These are phyloP conservation scores for Phytophthora constricta DNA, from an alignment of 352 stramenopile genomes.

Conservation along the genomic window DNA sequence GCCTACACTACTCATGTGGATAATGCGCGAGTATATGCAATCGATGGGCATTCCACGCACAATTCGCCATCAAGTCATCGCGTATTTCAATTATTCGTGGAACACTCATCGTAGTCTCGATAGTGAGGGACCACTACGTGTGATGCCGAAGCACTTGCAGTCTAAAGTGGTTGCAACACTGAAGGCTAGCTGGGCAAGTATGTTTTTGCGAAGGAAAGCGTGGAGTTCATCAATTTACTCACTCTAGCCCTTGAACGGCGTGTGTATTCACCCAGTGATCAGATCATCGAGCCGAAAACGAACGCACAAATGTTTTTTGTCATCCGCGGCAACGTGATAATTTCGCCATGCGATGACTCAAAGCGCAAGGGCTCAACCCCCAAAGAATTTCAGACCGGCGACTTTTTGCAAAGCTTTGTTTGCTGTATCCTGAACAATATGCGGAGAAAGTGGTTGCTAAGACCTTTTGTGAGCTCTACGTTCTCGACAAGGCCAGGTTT, in stretches of 20 bases:
- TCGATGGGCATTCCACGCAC: conserved; percentile 53
- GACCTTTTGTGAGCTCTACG: conserved; percentile 78
- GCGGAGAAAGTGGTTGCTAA: conserved; percentile 68
- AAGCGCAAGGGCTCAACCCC: too few relatives aligned
- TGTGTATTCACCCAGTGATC: too few relatives aligned
- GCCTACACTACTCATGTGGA: conserved; percentile 61
- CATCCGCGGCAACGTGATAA: too few relatives aligned
- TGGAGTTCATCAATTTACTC: too few relatives aligned
- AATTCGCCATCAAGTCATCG: conserved; percentile 14
- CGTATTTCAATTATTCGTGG: conserved; percentile 45
- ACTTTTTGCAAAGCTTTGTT: conserved; percentile 65
- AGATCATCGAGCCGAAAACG: too few relatives aligned
- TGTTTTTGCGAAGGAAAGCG: too few relatives aligned
- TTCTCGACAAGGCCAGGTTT: conserved; percentile 62
- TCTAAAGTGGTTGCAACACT: conserved; percentile 58
- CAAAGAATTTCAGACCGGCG: conserved; percentile 57
- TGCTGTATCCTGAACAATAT: conserved; percentile 54
- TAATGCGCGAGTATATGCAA: conserved; percentile 71
- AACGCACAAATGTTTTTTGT: too few relatives aligned
- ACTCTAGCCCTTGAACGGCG: too few relatives aligned
- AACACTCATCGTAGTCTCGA: conserved; percentile 60
- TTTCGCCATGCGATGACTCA: too few relatives aligned
- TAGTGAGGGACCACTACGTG: conserved; percentile 52
- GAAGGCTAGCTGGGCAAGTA: conserved; percentile 60
- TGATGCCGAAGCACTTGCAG: conserved; percentile 58